Conservation (phyloP, 768 basidiomycete genomes). For the Cantharellus cinnabarinus region DNA sequence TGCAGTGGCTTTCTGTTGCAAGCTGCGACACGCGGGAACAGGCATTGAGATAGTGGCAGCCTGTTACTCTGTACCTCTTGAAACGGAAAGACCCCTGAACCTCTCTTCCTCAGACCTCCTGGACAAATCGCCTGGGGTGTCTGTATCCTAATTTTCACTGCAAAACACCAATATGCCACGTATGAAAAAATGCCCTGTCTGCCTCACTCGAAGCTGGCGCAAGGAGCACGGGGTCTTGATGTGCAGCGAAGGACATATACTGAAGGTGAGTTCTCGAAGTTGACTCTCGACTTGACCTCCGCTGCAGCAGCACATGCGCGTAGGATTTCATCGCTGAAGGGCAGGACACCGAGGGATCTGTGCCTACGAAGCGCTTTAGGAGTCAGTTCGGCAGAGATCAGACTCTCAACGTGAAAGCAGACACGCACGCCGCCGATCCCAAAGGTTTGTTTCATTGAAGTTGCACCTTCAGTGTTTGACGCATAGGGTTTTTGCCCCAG, state of each 20-base stretch:
- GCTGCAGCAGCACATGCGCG: neutral
- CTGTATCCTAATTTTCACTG: too few relatives aligned
- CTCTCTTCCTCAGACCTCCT: too few relatives aligned
- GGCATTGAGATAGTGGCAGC: too few relatives aligned
- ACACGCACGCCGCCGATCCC: constrained; percentile 36
- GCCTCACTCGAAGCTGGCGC: constrained; percentile 73
- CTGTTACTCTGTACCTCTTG: too few relatives aligned
- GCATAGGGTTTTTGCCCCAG: constrained; percentile 20
- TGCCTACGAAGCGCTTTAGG: constrained; percentile 41
- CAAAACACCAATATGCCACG: too few relatives aligned
- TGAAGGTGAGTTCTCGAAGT: constrained; percentile 34
- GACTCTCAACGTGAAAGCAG: constrained; percentile 18
- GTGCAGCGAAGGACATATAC: constrained; percentile 81
- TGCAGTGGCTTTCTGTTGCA: too few relatives aligned
- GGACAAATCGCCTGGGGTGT: too few relatives aligned
- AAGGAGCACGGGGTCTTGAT: constrained; percentile 59
- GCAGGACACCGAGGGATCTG: constrained; percentile 42
- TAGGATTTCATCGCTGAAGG: constrained; percentile 74
- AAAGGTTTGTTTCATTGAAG: constrained; percentile 26
- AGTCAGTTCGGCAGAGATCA: constrained; percentile 34
- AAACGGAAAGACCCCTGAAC: too few relatives aligned
- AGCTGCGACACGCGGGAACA: too few relatives aligned
- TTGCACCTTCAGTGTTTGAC: neutral
- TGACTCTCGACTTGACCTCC: neutral
- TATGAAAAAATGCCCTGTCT: constrained; percentile 48